These are phyloP conservation scores for Sarocladium strictum DNA, from an alignment of 2,329 filamentous ascomycete species.

Conservation along the genomic window DNA sequence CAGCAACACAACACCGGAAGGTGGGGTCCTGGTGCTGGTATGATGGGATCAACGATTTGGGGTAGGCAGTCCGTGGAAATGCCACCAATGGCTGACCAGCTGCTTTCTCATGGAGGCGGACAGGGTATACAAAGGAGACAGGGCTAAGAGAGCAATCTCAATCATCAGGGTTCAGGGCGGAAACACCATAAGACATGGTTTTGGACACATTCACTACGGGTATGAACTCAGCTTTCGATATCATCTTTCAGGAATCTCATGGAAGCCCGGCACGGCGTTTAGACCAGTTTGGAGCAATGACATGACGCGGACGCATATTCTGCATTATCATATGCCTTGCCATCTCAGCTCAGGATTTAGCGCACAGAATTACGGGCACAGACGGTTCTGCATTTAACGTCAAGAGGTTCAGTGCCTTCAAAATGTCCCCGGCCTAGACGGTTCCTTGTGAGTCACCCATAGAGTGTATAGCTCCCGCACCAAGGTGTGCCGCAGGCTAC, in stretches of 20 bases:
- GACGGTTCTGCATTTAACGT: too few relatives aligned
- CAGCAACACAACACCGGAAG: background rate
- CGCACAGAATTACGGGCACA: too few relatives aligned
- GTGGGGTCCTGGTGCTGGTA: slow-evolving; percentile 2
- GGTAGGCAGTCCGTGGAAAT: background rate
- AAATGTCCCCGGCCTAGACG: too few relatives aligned
- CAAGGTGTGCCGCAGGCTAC: too few relatives aligned
- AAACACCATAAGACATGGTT: background rate
- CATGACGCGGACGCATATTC: too few relatives aligned
- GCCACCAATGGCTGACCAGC: background rate
- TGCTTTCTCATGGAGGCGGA: background rate
- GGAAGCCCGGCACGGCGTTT: background rate
- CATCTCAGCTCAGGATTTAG: too few relatives aligned
- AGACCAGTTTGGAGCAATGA: too few relatives aligned
- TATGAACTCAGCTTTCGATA: background rate
- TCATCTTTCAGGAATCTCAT: background rate
- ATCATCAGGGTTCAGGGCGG: background rate
- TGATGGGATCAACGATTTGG: background rate
- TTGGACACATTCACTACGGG: background rate
- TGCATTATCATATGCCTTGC: too few relatives aligned
- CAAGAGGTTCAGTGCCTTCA: too few relatives aligned
- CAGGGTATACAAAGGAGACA: slow-evolving; percentile 1
- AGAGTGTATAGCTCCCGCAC: too few relatives aligned
- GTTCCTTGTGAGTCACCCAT: too few relatives aligned
- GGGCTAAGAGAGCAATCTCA: slow-evolving; percentile 1